Conservation (phyloP, 169 alveolate species). For the Pseudocohnilembus persalinus region DNA sequence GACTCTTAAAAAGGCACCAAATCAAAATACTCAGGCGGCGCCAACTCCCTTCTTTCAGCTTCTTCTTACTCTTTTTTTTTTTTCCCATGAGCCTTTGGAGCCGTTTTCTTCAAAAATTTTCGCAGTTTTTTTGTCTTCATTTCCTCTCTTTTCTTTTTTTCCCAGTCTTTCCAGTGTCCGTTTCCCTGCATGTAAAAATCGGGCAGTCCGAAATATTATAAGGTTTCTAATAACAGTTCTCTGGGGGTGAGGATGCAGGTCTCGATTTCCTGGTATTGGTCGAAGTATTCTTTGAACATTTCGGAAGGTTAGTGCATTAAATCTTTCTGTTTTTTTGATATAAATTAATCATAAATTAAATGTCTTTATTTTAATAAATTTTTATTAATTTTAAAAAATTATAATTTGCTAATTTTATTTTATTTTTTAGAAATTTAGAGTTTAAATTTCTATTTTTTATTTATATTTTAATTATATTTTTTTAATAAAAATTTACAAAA, state of each 20-base stretch:
- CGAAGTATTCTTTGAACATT: constrained; percentile 73
- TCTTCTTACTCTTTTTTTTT: constrained; percentile 59
- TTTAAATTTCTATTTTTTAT: constrained; percentile 25
- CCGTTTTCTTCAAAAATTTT: constrained; percentile 53
- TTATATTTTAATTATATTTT: neutral
- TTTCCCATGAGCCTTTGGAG: constrained; percentile 55
- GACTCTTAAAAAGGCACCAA: constrained; percentile 77
- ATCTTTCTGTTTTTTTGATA: constrained; percentile 23
- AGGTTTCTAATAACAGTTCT: constrained; percentile 70
- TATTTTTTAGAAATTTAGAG: constrained; percentile 72
- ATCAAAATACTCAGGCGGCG: constrained; percentile 82
- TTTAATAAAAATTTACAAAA: constrained; percentile 1
- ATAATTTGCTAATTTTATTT: too few species aligned
- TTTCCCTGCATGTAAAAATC: constrained; percentile 78
- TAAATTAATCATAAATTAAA: neutral
- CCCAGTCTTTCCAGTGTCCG: constrained; percentile 89
- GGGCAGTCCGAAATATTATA: constrained; percentile 85
- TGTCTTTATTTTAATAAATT: too few species aligned
- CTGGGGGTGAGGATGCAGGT: constrained; percentile 71
- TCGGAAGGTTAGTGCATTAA: constrained; percentile 70
- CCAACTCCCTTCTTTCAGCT: constrained; percentile 65
- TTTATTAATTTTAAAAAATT: too few species aligned
- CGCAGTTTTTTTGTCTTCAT: constrained; percentile 53
- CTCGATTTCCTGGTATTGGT: constrained; percentile 69
- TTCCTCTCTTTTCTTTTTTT: constrained; percentile 65